These are phyloP conservation scores for Juglanconis juglandina DNA, from an alignment of 2,329 filamentous ascomycete species.

Conservation along the genomic window DNA sequence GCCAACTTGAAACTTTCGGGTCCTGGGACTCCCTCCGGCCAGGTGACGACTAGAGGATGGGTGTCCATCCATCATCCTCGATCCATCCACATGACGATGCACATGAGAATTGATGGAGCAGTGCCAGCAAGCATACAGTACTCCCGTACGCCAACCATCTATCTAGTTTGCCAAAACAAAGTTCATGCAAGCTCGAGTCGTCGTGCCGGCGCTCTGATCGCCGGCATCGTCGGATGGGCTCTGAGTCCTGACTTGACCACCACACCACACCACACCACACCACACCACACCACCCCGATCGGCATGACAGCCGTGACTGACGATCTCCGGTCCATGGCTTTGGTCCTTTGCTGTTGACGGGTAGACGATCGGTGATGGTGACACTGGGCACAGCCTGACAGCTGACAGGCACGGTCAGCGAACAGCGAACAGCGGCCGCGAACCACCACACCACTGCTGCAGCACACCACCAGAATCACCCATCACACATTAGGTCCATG, in stretches of 20 bases:
- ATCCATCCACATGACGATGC: not conserved
- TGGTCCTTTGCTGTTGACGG: not conserved
- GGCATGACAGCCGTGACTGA: not conserved
- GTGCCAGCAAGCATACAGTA: not conserved
- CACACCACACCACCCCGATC: conserved; percentile 3
- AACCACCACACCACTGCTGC: not conserved
- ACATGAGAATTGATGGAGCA: not conserved
- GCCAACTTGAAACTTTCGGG: too few relatives aligned
- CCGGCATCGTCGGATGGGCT: too few relatives aligned
- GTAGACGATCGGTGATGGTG: too few relatives aligned
- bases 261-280: conserved; percentile 5
- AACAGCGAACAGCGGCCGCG: not conserved
- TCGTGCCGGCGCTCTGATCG: not conserved
- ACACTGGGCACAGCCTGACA: too few relatives aligned
- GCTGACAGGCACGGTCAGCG: not conserved
- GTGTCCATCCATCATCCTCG: not conserved
- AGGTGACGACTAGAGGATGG: too few relatives aligned
- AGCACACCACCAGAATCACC: not conserved
- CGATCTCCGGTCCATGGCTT: not conserved
- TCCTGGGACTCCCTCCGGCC: too few relatives aligned
- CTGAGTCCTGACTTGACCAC: not conserved
- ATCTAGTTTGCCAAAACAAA: not conserved
- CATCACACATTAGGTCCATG: conserved; percentile 6
- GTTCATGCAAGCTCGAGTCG: conserved; percentile 10
- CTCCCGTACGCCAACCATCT: not conserved